Percentiles rank a stretch among this genome's conserved stretches.
Conservation (phyloP, 352 stramenopile genomes). For the Plasmopara muralis region DNA sequence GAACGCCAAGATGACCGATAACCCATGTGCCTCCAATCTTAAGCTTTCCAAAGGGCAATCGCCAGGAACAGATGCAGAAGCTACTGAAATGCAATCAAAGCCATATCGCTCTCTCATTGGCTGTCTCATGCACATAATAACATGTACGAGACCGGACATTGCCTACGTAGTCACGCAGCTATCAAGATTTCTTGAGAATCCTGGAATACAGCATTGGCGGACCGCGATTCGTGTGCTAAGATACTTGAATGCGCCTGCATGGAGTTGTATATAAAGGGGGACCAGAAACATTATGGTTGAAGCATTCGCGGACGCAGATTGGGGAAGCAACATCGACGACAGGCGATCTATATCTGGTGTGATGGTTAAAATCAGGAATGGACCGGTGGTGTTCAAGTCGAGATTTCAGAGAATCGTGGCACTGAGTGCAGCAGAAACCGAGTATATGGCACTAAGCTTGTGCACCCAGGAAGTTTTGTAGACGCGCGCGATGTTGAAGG, state of each 20-base stretch:
- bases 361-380: constrained; percentile 3
- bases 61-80: background rate
- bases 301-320: background rate
- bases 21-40: constrained; percentile 8
- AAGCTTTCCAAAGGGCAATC: background rate
- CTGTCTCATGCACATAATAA: background rate
- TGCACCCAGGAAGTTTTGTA: constrained; percentile 10
- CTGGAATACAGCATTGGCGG: background rate
- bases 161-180: background rate
- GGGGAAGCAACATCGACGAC: background rate
- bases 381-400: constrained; percentile 11
- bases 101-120: background rate
- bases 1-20: constrained; percentile 7
- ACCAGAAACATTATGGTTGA: background rate
- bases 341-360: background rate
- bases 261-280: background rate
- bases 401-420: constrained; percentile 4
- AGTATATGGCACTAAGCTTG: constrained; percentile 13
- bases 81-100: background rate
- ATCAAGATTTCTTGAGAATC: background rate
- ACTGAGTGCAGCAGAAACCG: constrained; percentile 7
- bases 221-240: background rate
- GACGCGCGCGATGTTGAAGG: background rate
- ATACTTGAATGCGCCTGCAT: background rate
- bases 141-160: background rate